Conservation (phyloP, 805 yeast species). For the Jamesozyma lodderae region DNA sequence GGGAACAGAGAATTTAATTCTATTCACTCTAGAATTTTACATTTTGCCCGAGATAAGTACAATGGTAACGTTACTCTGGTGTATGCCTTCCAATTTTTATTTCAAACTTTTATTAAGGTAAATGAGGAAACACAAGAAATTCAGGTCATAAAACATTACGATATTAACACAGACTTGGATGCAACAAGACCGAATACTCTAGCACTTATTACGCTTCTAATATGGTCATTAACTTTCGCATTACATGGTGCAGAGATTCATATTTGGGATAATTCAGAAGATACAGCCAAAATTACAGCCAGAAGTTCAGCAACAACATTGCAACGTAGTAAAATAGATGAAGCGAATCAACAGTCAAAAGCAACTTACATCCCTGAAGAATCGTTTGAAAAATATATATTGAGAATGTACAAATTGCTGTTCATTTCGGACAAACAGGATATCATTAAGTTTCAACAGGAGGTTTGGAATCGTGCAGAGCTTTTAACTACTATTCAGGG, state of each 20-base stretch:
- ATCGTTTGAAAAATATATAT: constrained; percentile 42
- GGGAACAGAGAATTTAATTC: constrained; percentile 41
- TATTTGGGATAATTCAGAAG: constrained; percentile 19
- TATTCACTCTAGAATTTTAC: constrained; percentile 38
- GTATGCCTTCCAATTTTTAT: constrained; percentile 52
- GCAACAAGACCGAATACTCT: constrained; percentile 32
- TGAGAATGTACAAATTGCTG: constrained; percentile 35
- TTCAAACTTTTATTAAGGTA: constrained; percentile 46
- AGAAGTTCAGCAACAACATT: not conserved
- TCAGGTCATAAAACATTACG: constrained; percentile 30
- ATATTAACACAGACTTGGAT: constrained; percentile 44
- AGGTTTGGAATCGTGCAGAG: constrained; percentile 35
- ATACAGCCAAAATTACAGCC: not conserved
- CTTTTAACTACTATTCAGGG: constrained; percentile 33
- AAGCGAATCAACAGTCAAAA: constrained; percentile 6
- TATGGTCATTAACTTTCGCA: constrained; percentile 46
- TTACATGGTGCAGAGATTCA: constrained; percentile 40
- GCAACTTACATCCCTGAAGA: constrained; percentile 32
- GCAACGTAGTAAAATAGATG: not conserved
- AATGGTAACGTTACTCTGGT: constrained; percentile 46
- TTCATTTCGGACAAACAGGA: constrained; percentile 29
- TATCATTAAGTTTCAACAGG: constrained; percentile 34
- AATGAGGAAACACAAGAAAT: constrained; percentile 18
- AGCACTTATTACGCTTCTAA: constrained; percentile 27
- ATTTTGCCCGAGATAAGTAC: constrained; percentile 27